Conservation (phyloP, 163 green algal genomes). For the Smithsoniella earleae region DNA sequence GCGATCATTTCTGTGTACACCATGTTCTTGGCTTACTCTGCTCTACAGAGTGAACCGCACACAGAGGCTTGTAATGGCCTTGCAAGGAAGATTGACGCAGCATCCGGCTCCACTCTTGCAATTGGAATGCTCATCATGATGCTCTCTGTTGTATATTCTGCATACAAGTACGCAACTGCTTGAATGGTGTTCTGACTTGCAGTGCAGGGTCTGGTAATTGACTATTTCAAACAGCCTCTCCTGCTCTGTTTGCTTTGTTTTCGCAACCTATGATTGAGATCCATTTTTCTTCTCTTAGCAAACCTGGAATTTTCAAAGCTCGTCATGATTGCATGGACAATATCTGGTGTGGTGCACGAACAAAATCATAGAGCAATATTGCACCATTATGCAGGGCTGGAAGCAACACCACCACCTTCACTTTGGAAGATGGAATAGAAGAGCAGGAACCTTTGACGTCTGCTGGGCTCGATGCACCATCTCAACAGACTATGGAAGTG, state of each 20-base stretch:
- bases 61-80: constrained; percentile 83
- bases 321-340: not conserved
- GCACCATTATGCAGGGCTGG: constrained; percentile 47
- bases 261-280: too few species aligned
- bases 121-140: constrained; percentile 77
- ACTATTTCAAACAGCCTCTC: too few species aligned
- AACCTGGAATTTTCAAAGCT: not conserved
- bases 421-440: constrained; percentile 38
- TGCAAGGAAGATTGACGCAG: constrained; percentile 62
- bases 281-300: too few species aligned
- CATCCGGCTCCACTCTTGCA: constrained; percentile 65
- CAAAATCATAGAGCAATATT: too few species aligned
- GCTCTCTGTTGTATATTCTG: constrained; percentile 83
- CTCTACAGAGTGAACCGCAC: constrained; percentile 74
- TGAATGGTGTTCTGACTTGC: not conserved
- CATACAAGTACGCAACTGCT: constrained; percentile 35
- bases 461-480: constrained; percentile 54
- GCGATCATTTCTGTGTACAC: constrained; percentile 76
- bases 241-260: too few species aligned
- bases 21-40: constrained; percentile 80
- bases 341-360: not conserved
- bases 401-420: constrained; percentile 70
- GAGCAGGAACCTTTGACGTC: constrained; percentile 43
- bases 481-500: constrained; percentile 29
- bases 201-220: too few species aligned